A percentile compares a stretch with the other conserved stretches of the same genome.
Evolutionary conservation across 139 green algal genomes (phyloP).

Genomic region (Pedinophyceae sp.): DNA sequence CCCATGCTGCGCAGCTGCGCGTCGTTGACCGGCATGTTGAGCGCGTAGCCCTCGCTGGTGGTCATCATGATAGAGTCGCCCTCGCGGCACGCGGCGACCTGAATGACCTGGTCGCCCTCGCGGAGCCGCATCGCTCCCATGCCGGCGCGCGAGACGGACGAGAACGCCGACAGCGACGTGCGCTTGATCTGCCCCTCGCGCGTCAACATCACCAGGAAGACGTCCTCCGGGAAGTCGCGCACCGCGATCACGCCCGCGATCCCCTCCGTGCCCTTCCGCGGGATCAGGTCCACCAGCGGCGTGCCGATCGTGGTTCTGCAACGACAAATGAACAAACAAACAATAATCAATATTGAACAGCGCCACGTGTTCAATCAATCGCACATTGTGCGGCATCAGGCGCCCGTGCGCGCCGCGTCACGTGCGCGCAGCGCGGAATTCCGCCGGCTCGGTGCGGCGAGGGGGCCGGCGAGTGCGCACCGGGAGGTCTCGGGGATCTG

Average conservation of each 20-base stretch:
- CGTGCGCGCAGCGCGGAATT: too few relatives aligned
- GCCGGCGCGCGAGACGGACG: constrained; percentile 10
- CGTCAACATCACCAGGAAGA: constrained; percentile 43
- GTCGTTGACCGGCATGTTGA: constrained; percentile 17
- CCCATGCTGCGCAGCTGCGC: background rate
- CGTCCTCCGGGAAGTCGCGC: constrained; percentile 11
- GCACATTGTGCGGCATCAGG: background rate
- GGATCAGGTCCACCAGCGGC: constrained; percentile 30
- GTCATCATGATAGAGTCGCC: constrained; percentile 31
- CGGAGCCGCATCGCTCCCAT: constrained; percentile 8
- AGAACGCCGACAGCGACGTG: constrained; percentile 29
- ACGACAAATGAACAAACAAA: background rate
- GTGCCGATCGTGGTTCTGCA: background rate
- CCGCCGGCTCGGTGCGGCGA: constrained; percentile 9
- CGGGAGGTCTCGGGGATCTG: constrained; percentile 45
- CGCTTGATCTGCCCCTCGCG: constrained; percentile 43
- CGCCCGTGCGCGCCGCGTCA: background rate
- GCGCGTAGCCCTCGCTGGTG: constrained; percentile 19
- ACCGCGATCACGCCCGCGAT: constrained; percentile 43
- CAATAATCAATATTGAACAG: background rate
- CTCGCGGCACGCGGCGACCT: constrained; percentile 21
- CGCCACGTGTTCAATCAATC: background rate
- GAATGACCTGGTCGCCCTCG: constrained; percentile 27
- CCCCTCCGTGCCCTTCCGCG: constrained; percentile 15
- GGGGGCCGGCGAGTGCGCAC: constrained; percentile 27